Base-by-base conservation (phyloP, 441 rosid genomes). In the Jatropha podagrica region DNA sequence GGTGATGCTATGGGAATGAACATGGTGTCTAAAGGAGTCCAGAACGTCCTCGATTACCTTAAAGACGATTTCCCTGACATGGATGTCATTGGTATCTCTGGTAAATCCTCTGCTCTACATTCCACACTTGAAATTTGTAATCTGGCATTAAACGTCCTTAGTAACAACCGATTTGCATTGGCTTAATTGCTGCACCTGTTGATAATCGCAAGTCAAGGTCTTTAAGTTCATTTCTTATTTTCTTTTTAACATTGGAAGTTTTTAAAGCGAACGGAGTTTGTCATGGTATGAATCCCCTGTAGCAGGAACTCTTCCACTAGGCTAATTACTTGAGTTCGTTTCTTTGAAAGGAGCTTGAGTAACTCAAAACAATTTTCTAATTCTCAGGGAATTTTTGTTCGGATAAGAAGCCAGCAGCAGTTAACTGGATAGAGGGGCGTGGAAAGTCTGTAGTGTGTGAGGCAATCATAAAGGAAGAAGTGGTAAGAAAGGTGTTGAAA, bases 1-100 rank as follows among this genome's bases (percentile, higher is more conserved):
- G 96, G 97, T 4, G 97, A 91, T 74, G 97, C 97, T 11, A 92
- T 92, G 96, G 97, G 94, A 69, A 92, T 92, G 94, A 92, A 91
- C 81, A 92, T 92, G 97, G 89, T 91, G 26, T 91, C 97, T 32
- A 92, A 92, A 83, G 97, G 96, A 59, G 97, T 92, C 8, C 91
- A 92, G 81, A 92, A 92, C 78, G 91, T 89, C 56, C 91, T 92
- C 10, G 89, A 88, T 20, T 91, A 78, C 77, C 92, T 92, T 44
- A 85, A 77, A n/a, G 82, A 72, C 54, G 92, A 89, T 69, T 92
- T 88, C 71, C 88, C 93, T 0, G 97, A 92, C 86, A 91, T 91
- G 93, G 96, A 91, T 62, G 89, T 91, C 14, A 85, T 91, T 17
- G 94, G 94, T 55, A 81, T 92, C 83, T 89, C 96, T n/a, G 96